A percentile compares a stretch with the other conserved stretches of the same genome.
These are phyloP conservation scores for Bolboschoenus planiculmis DNA, from an alignment of 176 grass and related monocot genomes.

Conservation along the genomic window DNA sequence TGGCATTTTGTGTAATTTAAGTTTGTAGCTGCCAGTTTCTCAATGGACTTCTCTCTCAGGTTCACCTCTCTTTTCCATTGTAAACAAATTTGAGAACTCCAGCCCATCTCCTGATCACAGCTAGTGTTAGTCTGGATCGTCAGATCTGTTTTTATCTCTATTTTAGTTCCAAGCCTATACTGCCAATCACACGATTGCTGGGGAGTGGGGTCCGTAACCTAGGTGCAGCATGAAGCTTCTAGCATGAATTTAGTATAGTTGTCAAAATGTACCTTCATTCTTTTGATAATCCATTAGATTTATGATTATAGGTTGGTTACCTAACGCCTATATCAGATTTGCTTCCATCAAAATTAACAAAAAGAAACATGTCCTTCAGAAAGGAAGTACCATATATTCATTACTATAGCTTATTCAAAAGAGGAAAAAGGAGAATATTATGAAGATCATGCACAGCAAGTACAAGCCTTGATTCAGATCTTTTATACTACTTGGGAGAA, in stretches of 20 bases:
- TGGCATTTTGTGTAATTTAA: slow-evolving; percentile 4
- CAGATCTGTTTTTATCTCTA: neutral
- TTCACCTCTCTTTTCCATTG: neutral
- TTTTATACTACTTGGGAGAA: neutral
- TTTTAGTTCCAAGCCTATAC: neutral
- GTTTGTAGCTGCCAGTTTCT: neutral
- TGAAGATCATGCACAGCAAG: neutral
- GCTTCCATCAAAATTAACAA: neutral
- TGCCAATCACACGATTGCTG: neutral
- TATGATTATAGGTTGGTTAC: neutral
- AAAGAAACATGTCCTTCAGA: neutral
- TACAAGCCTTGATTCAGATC: neutral
- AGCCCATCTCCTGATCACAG: too few relatives aligned
- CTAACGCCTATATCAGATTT: neutral
- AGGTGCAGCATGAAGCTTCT: neutral
- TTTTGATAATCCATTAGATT: neutral
- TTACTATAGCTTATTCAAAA: neutral
- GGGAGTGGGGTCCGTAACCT: neutral
- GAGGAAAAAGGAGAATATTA: neutral
- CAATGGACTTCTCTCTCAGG: neutral
- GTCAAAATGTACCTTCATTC: neutral
- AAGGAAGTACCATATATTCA: neutral
- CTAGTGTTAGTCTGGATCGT: too few relatives aligned
- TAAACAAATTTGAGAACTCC: neutral
- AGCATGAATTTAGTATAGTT: neutral